These are phyloP conservation scores for Candida morakotiae DNA, from an alignment of 805 yeast species.

Conservation along the genomic window DNA sequence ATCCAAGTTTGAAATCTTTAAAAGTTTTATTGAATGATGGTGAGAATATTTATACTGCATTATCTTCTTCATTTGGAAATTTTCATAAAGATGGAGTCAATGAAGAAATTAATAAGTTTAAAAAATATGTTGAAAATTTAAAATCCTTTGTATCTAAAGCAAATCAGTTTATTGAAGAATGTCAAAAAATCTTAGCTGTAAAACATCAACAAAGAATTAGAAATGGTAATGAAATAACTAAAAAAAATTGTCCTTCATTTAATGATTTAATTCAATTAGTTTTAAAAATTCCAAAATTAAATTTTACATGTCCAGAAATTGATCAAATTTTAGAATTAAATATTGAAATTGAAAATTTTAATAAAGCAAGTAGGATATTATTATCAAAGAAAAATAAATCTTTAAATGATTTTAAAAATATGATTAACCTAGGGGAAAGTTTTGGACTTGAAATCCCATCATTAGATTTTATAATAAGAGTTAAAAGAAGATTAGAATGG, in stretches of 20 bases:
- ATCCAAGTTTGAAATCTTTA: conserved; percentile 45
- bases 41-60: conserved; percentile 42
- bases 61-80: conserved; percentile 23
- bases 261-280: conserved; percentile 33
- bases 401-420: conserved; percentile 45
- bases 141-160: conserved; percentile 41
- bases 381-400: conserved; percentile 31
- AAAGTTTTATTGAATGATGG: conserved; percentile 50
- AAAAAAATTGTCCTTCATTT: conserved; percentile 5
- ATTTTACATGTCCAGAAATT: conserved; percentile 54
- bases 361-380: conserved; percentile 38
- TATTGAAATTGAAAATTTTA: conserved; percentile 49
- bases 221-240: conserved; percentile 20
- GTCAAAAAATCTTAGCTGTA: conserved; percentile 48
- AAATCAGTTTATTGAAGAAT: conserved; percentile 50
- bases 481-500: conserved; percentile 35
- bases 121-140: conserved; percentile 22
- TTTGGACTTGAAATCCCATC: conserved; percentile 57
- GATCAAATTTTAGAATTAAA: conserved; percentile 54
- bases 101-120: conserved; percentile 8
- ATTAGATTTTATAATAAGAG: conserved; percentile 29
- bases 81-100: conserved; percentile 6
- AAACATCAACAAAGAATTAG: conserved; percentile 50
- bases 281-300: conserved; percentile 44
- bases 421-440: conserved; percentile 55